Percentiles rank a stretch among this genome's conserved stretches.
Conservation (phyloP, 2,329 filamentous ascomycete genomes). For the Hysterium pulicare region DNA sequence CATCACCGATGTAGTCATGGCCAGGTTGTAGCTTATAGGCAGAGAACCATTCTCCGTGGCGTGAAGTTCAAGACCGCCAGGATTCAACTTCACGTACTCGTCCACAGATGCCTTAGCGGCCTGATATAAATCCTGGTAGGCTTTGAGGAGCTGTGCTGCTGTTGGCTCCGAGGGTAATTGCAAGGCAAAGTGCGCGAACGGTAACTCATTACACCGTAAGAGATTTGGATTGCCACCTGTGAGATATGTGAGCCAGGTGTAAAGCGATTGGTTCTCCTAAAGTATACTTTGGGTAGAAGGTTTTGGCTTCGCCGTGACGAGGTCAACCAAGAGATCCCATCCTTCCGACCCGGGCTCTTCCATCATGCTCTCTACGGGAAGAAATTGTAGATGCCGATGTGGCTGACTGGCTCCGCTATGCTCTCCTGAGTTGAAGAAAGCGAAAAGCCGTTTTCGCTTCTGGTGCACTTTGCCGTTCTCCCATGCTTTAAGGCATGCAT, state of each 20-base stretch:
- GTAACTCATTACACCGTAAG: too few species aligned
- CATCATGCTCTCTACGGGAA: constrained; percentile 63
- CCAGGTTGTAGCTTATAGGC: constrained; percentile 57
- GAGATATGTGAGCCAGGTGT: constrained; percentile 9
- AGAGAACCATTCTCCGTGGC: constrained; percentile 35
- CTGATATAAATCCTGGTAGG: constrained; percentile 34
- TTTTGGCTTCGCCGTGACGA: constrained; percentile 23
- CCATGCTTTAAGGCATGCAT: constrained; percentile 61
- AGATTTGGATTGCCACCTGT: constrained; percentile 19
- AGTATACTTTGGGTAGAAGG: too few species aligned
- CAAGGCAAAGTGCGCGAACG: constrained; percentile 50
- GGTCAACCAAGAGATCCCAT: constrained; percentile 53
- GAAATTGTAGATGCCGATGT: constrained; percentile 69
- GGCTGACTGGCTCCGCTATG: constrained; percentile 69
- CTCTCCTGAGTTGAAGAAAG: constrained; percentile 68
- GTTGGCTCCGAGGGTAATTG: constrained; percentile 41
- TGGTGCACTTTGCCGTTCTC: constrained; percentile 21
- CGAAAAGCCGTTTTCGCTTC: constrained; percentile 50
- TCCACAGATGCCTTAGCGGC: constrained; percentile 33
- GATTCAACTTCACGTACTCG: constrained; percentile 40
- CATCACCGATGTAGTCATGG: constrained; percentile 54
- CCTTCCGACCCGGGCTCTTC: constrained; percentile 39
- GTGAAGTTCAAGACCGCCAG: constrained; percentile 24
- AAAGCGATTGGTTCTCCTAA: too few species aligned
- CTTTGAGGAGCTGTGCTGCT: constrained; percentile 27